Evolutionary conservation across 352 stramenopile species (phyloP), one percentile per base, ranked within the genome.

Genomic region (Phytophthora europaea): DNA sequence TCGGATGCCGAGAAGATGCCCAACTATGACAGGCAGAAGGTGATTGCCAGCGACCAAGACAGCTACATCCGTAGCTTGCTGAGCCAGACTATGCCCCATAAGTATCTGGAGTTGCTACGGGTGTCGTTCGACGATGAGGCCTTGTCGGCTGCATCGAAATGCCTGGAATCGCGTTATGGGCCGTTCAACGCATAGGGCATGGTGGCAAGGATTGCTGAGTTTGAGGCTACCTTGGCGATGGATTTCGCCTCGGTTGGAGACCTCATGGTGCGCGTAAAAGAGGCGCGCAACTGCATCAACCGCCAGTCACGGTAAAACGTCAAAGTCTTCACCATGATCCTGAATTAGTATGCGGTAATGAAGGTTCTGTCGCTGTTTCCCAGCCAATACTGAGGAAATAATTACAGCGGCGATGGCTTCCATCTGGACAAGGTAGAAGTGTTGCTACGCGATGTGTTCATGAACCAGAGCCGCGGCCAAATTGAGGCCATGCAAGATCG

Each of bases 61-160:
- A 48, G 16, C 6, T 62, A 62, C 36, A 58, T 72, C 50, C 62
- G 59, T 20, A n/a, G 59, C 31, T 22, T 65, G 31, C 33, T 65
- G 3, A 65, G 3, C 20, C 12, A 20, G 26, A 65, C 53, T 0
- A 16, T 53, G 18, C 54, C 22, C 6, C 43, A 4, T 26, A 1
- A 18, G 16, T 51, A 51, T 22, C 6, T 51, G 45, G 45, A 51
- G 45, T 51, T 18, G 45, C 45, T 20, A 18, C 16, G 16, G 18
- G 45, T 51, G 13, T 51, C 45, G 16, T 26, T 51, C 18, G 26
- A 51, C 45, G 45, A 51, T 6, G 12, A 53, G 34, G 12, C 6
- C 23, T 31, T 60, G 9, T 34, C 15, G 50, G 50, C 16, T 6
- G 60, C 6, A 51, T 72, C 1, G 26, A 53, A 18, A 18, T 60